These are phyloP conservation scores for Paralagenidium karlingii DNA, from an alignment of 352 stramenopile genomes.

Conservation along the genomic window DNA sequence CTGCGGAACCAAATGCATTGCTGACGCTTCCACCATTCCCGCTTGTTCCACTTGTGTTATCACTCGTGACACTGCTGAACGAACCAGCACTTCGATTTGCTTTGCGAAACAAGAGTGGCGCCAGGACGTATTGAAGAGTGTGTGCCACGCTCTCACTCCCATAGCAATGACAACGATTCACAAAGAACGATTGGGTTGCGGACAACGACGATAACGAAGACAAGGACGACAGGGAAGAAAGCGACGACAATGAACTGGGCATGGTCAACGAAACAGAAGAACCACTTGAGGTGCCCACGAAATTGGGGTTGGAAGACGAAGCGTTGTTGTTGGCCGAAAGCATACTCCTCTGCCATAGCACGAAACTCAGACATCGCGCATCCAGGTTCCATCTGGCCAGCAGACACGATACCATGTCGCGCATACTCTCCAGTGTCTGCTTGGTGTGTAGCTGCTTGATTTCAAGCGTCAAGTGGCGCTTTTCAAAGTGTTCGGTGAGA, in stretches of 20 bases:
- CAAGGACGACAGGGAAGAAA: too few species aligned
- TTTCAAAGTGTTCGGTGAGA: conserved; percentile 23
- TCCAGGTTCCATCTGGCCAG: conserved; percentile 32
- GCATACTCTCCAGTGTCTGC: conserved; percentile 20
- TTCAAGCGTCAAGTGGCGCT: conserved; percentile 29
- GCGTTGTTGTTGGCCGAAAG: too few species aligned
- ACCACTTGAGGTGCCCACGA: conserved; percentile 6
- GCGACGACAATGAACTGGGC: too few species aligned
- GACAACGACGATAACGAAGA: too few species aligned
- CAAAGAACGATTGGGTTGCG: too few species aligned
- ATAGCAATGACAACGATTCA: too few species aligned
- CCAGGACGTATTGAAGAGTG: conserved; percentile 27
- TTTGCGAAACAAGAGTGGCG: conserved; percentile 21
- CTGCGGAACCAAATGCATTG: too few species aligned
- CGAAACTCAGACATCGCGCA: conserved; percentile 24
- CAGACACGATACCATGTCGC: conserved; percentile 23
- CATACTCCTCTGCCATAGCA: conserved; percentile 35
- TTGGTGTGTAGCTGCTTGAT: conserved; percentile 26
- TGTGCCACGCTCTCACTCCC: conserved; percentile 26
- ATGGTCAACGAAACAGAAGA: too few species aligned
- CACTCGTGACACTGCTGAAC: too few species aligned
- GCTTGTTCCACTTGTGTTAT: too few species aligned
- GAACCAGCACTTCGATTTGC: conserved; percentile 20
- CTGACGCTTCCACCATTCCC: too few species aligned
- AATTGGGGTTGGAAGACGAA: conserved; percentile 15